A percentile compares a stretch with the other conserved stretches of the same genome.
phyloP scores from a whole-genome alignment of 169 alveolate species.

The Cystoisospora suis region DNA sequence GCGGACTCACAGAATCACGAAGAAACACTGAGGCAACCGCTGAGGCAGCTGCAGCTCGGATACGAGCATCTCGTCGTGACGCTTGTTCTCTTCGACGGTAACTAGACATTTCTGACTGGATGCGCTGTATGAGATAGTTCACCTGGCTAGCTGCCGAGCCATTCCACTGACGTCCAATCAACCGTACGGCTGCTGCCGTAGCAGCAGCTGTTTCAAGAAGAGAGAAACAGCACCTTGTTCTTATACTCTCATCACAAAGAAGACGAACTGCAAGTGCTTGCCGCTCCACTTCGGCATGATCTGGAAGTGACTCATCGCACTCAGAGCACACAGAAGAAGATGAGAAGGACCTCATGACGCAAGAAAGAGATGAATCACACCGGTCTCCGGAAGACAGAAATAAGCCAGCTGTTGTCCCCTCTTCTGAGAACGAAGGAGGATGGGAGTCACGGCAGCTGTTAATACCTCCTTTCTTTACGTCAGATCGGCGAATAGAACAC shows the following conservation, averaged over 20 bases:
- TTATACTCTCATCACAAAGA: neutral
- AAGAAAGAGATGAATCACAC: neutral
- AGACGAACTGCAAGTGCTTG: neutral
- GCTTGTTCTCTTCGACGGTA: neutral
- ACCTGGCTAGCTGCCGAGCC: neutral
- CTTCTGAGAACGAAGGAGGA: neutral
- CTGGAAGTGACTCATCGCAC: neutral
- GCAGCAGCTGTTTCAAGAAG: neutral
- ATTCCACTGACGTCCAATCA: neutral
- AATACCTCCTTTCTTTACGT: neutral
- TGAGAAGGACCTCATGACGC: neutral
- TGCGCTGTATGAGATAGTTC: neutral
- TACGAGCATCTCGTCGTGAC: neutral
- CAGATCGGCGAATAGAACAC: too few relatives aligned
- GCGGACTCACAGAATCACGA: neutral
- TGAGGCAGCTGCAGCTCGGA: neutral
- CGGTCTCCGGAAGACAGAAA: neutral
- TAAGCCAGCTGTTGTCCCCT: neutral
- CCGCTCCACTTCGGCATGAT: too few relatives aligned
- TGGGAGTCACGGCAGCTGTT: too few relatives aligned
- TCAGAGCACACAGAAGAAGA: neutral
- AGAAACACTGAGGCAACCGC: neutral
- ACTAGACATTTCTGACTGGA: neutral
- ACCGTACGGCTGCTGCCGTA: neutral
- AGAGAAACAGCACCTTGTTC: neutral